phyloP scores from a whole-genome alignment of 2,329 filamentous ascomycete species.

The Penicillium rolfsii region DNA sequence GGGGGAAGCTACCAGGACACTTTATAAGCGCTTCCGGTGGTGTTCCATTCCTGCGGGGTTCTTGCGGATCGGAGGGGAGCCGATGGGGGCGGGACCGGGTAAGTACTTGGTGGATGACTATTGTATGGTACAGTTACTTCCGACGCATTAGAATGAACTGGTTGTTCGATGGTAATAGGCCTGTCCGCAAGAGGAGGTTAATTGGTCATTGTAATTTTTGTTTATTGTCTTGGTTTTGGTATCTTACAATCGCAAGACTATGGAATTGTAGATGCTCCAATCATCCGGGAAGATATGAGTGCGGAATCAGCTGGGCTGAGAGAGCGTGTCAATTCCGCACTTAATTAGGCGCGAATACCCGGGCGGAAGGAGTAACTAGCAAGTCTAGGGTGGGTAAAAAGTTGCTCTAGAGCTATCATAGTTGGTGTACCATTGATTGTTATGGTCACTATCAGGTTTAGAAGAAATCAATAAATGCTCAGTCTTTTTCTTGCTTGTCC shows the following conservation, averaged over 20 bases:
- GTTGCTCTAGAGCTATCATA: no score
- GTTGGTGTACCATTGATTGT: no score
- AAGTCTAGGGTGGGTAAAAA: no score
- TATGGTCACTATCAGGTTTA: background rate
- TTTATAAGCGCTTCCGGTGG: background rate
- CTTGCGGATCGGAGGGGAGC: background rate
- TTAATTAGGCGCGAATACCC: background rate
- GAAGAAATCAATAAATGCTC: background rate
- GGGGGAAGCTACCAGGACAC: background rate
- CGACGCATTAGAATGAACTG: background rate
- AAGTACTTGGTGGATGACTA: background rate
- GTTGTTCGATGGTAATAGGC: background rate
- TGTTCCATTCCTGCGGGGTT: background rate
- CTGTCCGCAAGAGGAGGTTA: background rate
- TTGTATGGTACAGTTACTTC: background rate
- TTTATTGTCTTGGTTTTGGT: background rate
- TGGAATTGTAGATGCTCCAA: background rate
- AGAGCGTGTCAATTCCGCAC: slow-evolving; percentile 3
- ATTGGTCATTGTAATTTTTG: background rate
- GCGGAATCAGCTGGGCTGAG: background rate
- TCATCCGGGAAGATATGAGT: background rate
- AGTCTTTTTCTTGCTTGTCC: background rate
- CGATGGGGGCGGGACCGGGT: background rate
- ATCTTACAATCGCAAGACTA: background rate
- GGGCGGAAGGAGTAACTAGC: background rate